phyloP scores from a whole-genome alignment of 2,329 filamentous ascomycete genomes.

The Ophiostoma montium region DNA sequence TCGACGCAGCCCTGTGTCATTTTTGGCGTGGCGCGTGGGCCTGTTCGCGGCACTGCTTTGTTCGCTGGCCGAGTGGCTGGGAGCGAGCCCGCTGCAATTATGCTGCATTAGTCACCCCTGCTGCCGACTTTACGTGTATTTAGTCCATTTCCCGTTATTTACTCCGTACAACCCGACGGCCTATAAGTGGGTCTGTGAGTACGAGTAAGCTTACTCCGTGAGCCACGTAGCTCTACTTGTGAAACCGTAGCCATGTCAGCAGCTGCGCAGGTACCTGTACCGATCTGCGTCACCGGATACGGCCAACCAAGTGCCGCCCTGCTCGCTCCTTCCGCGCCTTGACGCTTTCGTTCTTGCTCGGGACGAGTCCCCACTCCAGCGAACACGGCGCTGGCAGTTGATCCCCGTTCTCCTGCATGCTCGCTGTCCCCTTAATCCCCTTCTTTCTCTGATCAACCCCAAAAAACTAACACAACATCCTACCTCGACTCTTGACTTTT shows the following conservation, averaged over 20 bases:
- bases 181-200: background rate
- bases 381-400: background rate
- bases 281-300: background rate
- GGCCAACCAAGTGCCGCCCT: background rate
- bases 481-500: background rate
- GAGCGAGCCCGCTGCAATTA: too few relatives aligned
- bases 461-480: background rate
- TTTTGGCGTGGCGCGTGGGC: background rate
- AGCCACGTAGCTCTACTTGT: too few relatives aligned
- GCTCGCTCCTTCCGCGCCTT: background rate
- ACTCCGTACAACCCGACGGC: too few relatives aligned
- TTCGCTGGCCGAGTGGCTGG: background rate
- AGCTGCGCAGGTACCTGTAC: background rate
- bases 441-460: background rate
- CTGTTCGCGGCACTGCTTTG: constrained; percentile 5
- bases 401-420: background rate
- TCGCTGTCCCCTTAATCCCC: background rate
- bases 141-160: too few relatives aligned
- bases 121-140: background rate
- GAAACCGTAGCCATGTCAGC: background rate
- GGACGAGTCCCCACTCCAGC: background rate
- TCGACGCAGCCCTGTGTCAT: too few relatives aligned
- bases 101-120: background rate
- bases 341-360: background rate
- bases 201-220: background rate